Evolutionary conservation across 768 basidiomycete genomes (phyloP), one percentile per base, ranked within the genome.

Genomic region (Russula abietina): DNA sequence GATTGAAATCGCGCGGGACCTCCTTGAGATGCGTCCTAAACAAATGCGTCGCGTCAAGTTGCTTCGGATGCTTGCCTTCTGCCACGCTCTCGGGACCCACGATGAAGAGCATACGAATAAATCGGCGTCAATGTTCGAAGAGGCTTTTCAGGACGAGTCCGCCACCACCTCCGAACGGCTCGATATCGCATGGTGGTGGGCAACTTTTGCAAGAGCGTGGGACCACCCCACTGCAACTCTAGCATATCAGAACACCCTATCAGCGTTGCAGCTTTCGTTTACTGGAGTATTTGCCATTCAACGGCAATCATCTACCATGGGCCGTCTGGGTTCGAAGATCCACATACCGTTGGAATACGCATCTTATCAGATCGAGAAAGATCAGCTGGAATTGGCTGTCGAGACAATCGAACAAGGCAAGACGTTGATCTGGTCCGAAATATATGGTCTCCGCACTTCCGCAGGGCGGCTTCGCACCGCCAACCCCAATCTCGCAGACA

Each of bases 351-450:
- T 39, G 1, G 56, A 62, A 0, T 58, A 53, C 4, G 56, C 61
- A 6, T 58, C 61, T 11, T 53, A 38, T 46, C 56, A 45, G 26
- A 48, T 58, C 5, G 19, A 38, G 8, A 28, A 11, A 30, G 61
- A n/a, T 17, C 50, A 36, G 30, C 22, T 58, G 6, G 61, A 57
- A 33, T 32, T 28, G 43, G 61, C 61, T 5, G 8, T 62, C 28
- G 56, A 58, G 32, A 52, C 61, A n/a, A 38, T 62, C 4, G 61
- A 62, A 19, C 55, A 38, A 45, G 61, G 61, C 6, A 50, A 38
- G 38, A 24, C 33, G 12, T 24, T 58, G 16, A 39, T 62, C 17
- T 62, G 61, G 61, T 57, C 56, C 10, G 61, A 53, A 24, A 45
- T 62, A 26, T 49, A 49, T 53, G 50, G 56, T 33, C 41, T 62